These are phyloP conservation scores for Luffa acutangula DNA, from an alignment of 306 rosid genomes.

Conservation along the genomic window DNA sequence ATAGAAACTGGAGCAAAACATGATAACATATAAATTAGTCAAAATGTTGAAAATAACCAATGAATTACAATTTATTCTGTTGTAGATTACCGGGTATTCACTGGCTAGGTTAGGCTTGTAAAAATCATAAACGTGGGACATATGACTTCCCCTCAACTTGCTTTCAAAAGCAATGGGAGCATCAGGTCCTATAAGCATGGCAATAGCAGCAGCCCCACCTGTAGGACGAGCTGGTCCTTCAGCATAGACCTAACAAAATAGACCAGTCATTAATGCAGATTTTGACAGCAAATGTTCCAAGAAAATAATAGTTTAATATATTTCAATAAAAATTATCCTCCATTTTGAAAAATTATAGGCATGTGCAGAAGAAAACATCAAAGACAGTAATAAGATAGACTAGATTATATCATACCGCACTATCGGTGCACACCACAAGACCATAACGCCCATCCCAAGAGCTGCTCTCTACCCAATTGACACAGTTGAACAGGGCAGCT, in stretches of 20 bases:
- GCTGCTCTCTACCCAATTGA: slow-evolving; percentile 95
- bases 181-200: slow-evolving; percentile 85
- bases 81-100: slow-evolving; percentile 81
- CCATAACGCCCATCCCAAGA: slow-evolving; percentile 99
- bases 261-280: neutral
- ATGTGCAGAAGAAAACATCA: neutral
- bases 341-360: neutral
- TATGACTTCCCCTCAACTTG: slow-evolving; percentile 87
- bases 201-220: slow-evolving; percentile 99
- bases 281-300: slow-evolving; percentile 3
- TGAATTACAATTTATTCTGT: neutral
- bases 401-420: slow-evolving; percentile 54
- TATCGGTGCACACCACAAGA: slow-evolving; percentile 94
- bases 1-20: neutral
- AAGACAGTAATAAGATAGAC: neutral
- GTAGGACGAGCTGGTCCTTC: slow-evolving; percentile 99
- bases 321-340: neutral
- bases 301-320: neutral
- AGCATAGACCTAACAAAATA: slow-evolving; percentile 76
- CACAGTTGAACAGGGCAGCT: slow-evolving; percentile 94
- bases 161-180: slow-evolving; percentile 92
- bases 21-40: neutral
- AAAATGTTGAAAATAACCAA: neutral
- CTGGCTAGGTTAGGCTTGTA: slow-evolving; percentile 98
- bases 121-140: slow-evolving; percentile 92